phyloP scores from a whole-genome alignment of 495 filamentous ascomycete genomes.

The Podospora sp. region DNA sequence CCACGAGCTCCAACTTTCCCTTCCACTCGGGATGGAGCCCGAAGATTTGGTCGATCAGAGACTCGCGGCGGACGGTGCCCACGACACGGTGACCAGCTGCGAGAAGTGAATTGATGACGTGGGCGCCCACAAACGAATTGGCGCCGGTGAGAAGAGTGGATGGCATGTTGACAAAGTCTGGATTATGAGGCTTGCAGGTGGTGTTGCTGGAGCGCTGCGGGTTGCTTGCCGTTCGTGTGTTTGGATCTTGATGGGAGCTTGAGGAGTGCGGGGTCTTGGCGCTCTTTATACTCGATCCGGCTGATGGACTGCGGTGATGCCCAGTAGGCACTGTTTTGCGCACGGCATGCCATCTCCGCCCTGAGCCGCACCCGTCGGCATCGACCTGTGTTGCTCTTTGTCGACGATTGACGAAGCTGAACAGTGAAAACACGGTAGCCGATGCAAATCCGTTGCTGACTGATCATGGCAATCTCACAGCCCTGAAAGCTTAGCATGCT shows the following conservation, averaged over 20 bases:
- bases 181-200: neutral
- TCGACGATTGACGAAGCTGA: neutral
- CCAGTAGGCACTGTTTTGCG: neutral
- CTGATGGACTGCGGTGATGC: neutral
- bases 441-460: neutral
- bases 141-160: slow-evolving; percentile 42
- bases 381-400: neutral
- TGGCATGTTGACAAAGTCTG: slow-evolving; percentile 26
- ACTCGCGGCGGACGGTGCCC: slow-evolving; percentile 25
- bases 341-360: neutral
- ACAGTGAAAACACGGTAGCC: neutral
- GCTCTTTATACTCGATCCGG: neutral
- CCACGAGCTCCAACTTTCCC: slow-evolving; percentile 20
- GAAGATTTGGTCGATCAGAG: slow-evolving; percentile 29
- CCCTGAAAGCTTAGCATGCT: neutral
- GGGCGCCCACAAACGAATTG: slow-evolving; percentile 41
- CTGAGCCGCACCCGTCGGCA: neutral
- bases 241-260: neutral
- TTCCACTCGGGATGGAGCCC: slow-evolving; percentile 33
- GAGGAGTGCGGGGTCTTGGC: neutral
- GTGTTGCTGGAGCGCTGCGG: too few relatives aligned
- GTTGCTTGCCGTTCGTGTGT: neutral
- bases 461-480: neutral
- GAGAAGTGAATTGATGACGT: slow-evolving; percentile 41
- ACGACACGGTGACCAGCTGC: slow-evolving; percentile 22